phyloP scores from a whole-genome alignment of 257 asterid genomes.

The Mitragyna speciosa region DNA sequence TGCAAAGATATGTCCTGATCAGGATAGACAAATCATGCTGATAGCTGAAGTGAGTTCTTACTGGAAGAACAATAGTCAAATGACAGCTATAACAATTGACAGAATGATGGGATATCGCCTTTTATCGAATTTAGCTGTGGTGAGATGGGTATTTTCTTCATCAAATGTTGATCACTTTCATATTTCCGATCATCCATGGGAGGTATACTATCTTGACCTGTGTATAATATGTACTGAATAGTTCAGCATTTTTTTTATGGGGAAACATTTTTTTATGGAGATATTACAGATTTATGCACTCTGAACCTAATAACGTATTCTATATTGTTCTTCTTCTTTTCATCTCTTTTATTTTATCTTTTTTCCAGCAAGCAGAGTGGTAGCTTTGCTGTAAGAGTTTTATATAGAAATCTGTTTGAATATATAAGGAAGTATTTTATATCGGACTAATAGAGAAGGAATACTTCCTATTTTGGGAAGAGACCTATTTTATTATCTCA shows the following conservation, averaged over 20 bases:
- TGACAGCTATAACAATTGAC: conserved; percentile 91
- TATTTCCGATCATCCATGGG: conserved; percentile 91
- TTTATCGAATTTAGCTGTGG: conserved; percentile 84
- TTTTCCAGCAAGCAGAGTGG: not conserved
- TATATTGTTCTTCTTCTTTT: not conserved
- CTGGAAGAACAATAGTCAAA: conserved; percentile 87
- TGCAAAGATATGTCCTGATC: conserved; percentile 74
- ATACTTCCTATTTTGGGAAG: not conserved
- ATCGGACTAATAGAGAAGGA: not conserved
- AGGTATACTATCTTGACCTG: conserved; percentile 47
- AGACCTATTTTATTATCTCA: not conserved
- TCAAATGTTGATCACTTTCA: conserved; percentile 72
- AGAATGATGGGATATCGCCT: conserved; percentile 99
- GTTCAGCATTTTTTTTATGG: not conserved
- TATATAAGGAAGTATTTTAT: not conserved
- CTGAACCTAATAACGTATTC: not conserved
- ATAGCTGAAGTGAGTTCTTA: conserved; percentile 81
- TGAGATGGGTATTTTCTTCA: conserved; percentile 89
- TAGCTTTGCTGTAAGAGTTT: not conserved
- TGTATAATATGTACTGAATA: not conserved
- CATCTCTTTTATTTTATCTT: not conserved
- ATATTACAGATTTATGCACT: no score
- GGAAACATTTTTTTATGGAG: no score
- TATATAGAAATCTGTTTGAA: not conserved
- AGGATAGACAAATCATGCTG: conserved; percentile 83